These are phyloP conservation scores for Millerago galiae DNA, from an alignment of 805 yeast species.

Conservation along the genomic window DNA sequence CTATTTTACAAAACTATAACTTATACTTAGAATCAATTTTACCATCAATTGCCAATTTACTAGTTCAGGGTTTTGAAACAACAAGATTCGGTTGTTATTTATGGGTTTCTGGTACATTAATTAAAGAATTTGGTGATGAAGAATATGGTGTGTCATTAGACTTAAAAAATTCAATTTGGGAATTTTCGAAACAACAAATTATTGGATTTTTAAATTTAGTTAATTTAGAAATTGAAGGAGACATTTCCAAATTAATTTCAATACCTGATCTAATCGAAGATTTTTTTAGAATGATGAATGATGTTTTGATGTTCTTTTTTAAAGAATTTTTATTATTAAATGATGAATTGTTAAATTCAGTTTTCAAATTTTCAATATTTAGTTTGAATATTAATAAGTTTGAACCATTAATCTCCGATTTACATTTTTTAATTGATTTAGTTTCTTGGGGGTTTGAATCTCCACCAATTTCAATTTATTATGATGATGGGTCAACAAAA, in stretches of 20 bases:
- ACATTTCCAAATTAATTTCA: slow-evolving; percentile 14
- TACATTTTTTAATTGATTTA: slow-evolving; percentile 77
- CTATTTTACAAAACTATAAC: slow-evolving; percentile 56
- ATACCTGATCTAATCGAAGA: slow-evolving; percentile 70
- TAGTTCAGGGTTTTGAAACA: slow-evolving; percentile 62
- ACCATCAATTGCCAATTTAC: slow-evolving; percentile 55
- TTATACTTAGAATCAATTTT: slow-evolving; percentile 52
- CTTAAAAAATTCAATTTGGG: slow-evolving; percentile 59
- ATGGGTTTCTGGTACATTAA: slow-evolving; percentile 83
- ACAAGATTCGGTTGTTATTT: slow-evolving; percentile 76
- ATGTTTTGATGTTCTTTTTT: slow-evolving; percentile 71
- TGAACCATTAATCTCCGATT: slow-evolving; percentile 62
- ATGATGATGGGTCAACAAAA: slow-evolving; percentile 39
- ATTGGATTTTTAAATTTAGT: slow-evolving; percentile 46
- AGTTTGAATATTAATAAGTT: slow-evolving; percentile 54
- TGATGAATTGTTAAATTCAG: slow-evolving; percentile 39
- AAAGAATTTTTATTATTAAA: slow-evolving; percentile 36
- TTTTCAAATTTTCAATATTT: slow-evolving; percentile 53
- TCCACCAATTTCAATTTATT: slow-evolving; percentile 69
- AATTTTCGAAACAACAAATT: slow-evolving; percentile 65
- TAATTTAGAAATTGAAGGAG: slow-evolving; percentile 13
- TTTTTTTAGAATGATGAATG: slow-evolving; percentile 74
- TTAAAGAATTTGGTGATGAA: slow-evolving; percentile 55
- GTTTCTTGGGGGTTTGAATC: slow-evolving; percentile 76
- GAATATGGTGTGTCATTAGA: slow-evolving; percentile 18